Evolutionary conservation across 345 rosid species (phyloP).

Genomic region (Microcos paniculata): DNA sequence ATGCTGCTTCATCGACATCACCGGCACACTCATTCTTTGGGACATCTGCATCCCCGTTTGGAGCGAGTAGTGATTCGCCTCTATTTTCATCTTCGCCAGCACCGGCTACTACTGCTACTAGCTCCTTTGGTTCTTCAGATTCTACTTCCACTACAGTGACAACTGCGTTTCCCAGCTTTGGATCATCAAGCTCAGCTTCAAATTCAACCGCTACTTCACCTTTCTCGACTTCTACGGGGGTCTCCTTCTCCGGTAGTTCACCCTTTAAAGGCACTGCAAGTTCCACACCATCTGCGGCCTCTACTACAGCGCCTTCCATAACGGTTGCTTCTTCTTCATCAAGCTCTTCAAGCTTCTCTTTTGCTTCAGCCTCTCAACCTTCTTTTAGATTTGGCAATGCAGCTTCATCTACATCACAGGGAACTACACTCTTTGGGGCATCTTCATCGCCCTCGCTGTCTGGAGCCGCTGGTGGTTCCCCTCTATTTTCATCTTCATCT

Average conservation of each 20-base stretch:
- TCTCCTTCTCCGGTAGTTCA: conserved; percentile 29
- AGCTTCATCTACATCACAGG: no score
- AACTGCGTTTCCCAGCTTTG: conserved; percentile 22
- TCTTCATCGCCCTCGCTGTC: no score
- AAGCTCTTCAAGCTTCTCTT: conserved; percentile 45
- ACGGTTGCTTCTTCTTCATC: conserved; percentile 30
- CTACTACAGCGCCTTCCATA: no score
- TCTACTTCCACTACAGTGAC: conserved; percentile 23
- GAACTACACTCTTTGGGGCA: no score
- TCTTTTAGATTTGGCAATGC: conserved; percentile 42
- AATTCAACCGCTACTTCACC: conserved; percentile 31
- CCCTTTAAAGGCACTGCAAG: conserved; percentile 31
- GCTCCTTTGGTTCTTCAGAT: conserved; percentile 12
- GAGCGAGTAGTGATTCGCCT: conserved; percentile 10
- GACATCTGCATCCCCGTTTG: conserved; percentile 32
- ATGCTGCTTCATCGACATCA: no score
- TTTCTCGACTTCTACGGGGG: conserved; percentile 43
- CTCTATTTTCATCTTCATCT: no score
- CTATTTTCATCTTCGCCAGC: conserved; percentile 7
- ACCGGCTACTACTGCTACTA: neutral
- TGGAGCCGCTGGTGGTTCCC: no score
- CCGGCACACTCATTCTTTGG: no score
- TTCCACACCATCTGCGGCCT: conserved; percentile 21
- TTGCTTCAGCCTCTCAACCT: conserved; percentile 45
- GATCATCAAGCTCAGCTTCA: conserved; percentile 23